These are phyloP conservation scores for Naganishia vaughanmartiniae DNA, from an alignment of 768 basidiomycete genomes.

Conservation along the genomic window DNA sequence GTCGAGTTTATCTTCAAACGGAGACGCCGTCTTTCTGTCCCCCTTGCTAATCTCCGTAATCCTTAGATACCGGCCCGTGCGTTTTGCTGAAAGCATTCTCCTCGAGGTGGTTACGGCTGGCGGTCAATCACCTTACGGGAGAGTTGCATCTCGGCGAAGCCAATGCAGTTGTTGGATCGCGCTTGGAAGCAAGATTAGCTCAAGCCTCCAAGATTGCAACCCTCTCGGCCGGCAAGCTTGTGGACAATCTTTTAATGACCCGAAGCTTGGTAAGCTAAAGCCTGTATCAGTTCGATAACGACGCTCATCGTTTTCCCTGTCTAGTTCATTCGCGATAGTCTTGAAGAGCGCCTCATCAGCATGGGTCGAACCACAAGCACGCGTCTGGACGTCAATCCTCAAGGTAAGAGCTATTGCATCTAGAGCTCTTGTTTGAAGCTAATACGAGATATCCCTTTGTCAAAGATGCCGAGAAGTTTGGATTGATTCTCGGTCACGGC, in stretches of 20 bases:
- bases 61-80: not conserved
- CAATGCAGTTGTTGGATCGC: slow-evolving; percentile 11
- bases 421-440: not conserved
- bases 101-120: slow-evolving; percentile 2
- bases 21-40: not conserved
- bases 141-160: slow-evolving; percentile 2
- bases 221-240: not conserved
- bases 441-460: not conserved
- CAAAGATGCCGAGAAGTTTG: slow-evolving; percentile 12
- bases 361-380: slow-evolving; percentile 5
- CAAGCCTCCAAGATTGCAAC: slow-evolving; percentile 15
- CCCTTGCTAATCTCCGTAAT: not conserved
- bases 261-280: slow-evolving; percentile 6
- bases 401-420: not conserved
- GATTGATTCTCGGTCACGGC: slow-evolving; percentile 2
- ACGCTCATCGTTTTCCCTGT: not conserved
- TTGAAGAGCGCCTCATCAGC: slow-evolving; percentile 22
- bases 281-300: not conserved
- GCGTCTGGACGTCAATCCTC: slow-evolving; percentile 8
- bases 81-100: slow-evolving; percentile 13
- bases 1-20: not conserved
- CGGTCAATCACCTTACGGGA: slow-evolving; percentile 11
- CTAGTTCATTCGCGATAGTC: slow-evolving; percentile 17
- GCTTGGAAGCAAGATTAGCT: slow-evolving; percentile 6
- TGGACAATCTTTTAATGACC: slow-evolving; percentile 5